A percentile compares a stretch with the other conserved stretches of the same genome.
Conservation (phyloP, 495 filamentous ascomycete species). For the Aspergillus cristatus region DNA sequence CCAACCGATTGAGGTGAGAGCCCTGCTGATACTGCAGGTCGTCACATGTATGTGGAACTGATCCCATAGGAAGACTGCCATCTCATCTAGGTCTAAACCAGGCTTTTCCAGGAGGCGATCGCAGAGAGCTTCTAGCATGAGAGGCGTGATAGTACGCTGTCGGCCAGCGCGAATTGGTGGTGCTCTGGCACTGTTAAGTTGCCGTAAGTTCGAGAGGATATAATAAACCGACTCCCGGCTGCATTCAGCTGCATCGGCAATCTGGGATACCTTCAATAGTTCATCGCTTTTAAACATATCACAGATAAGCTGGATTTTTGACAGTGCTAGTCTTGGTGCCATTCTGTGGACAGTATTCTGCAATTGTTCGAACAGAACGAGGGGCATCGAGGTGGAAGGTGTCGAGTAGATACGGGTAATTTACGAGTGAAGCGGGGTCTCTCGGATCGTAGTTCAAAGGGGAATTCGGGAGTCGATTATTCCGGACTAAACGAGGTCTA, state of each 20-base stretch:
- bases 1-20: slow-evolving; percentile 11
- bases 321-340: no score
- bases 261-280: not conserved
- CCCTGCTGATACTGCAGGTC: slow-evolving; percentile 7
- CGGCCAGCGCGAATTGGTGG: slow-evolving; percentile 14
- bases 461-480: no score
- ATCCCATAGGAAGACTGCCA: slow-evolving; percentile 23
- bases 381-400: no score
- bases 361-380: no score
- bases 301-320: no score
- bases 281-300: not conserved
- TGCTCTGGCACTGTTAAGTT: slow-evolving; percentile 16
- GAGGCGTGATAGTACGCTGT: slow-evolving; percentile 11
- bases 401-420: no score
- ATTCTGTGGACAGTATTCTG: no score
- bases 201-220: slow-evolving; percentile 17
- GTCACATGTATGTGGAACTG: slow-evolving; percentile 18
- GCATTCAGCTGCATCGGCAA: slow-evolving; percentile 11
- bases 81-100: slow-evolving; percentile 20
- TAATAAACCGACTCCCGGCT: slow-evolving; percentile 9
- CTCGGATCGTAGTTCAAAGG: no score
- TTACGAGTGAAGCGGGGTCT: no score
- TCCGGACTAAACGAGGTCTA: no score
- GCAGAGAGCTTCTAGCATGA: slow-evolving; percentile 19
- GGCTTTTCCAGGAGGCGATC: slow-evolving; percentile 27